These are phyloP conservation scores for Xylariaceae sp. DNA, from an alignment of 2,329 filamentous ascomycete species.

Conservation along the genomic window DNA sequence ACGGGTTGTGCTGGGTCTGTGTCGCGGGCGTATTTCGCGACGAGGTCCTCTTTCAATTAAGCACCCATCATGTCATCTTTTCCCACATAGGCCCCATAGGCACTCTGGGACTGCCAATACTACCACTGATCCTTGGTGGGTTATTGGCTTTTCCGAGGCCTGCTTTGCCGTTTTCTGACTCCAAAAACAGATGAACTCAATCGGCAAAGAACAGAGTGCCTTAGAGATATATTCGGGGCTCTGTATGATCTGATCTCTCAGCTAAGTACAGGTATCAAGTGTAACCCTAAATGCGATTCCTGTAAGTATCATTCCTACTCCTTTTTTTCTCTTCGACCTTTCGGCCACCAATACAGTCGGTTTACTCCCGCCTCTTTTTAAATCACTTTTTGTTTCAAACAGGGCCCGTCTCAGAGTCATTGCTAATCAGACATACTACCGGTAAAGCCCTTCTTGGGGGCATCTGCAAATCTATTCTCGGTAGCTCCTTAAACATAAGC, in stretches of 20 bases:
- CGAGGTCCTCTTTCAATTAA: neutral
- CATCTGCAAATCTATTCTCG: neutral
- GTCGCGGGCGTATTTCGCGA: neutral
- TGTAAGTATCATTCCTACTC: too few relatives aligned
- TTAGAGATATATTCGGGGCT: neutral
- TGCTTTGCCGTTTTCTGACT: neutral
- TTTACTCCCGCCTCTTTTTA: too few relatives aligned
- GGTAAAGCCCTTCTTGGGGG: neutral
- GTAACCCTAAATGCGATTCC: too few relatives aligned
- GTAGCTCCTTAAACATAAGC: too few relatives aligned
- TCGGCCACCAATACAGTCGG: too few relatives aligned
- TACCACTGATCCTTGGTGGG: neutral
- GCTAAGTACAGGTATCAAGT: too few relatives aligned
- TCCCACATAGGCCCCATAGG: neutral
- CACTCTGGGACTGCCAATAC: neutral
- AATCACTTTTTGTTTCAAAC: too few relatives aligned
- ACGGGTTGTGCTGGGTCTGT: constrained; percentile 3
- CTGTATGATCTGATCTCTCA: too few relatives aligned
- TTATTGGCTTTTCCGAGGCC: neutral
- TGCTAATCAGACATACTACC: neutral
- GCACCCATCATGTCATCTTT: neutral
- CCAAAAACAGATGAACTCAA: neutral
- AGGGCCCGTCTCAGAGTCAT: too few relatives aligned
- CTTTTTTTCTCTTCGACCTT: too few relatives aligned
- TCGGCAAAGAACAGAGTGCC: neutral